Conservation (phyloP, 352 stramenopile genomes). For the Phytophthora niederhauseri region DNA sequence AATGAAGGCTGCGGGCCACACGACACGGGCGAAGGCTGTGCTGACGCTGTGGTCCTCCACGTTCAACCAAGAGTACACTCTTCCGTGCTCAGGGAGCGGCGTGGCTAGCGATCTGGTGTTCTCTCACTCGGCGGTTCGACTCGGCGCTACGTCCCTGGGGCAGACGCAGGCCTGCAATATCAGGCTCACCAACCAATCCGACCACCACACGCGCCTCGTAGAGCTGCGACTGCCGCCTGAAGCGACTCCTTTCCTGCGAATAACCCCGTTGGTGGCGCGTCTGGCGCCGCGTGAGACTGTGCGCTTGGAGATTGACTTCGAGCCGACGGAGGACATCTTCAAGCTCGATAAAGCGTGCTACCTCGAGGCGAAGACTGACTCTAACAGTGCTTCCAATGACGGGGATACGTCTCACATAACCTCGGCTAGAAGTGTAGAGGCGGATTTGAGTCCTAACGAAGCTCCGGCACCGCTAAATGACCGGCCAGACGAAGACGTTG, state of each 20-base stretch:
- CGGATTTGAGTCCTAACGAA: slow-evolving; percentile 17
- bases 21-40: slow-evolving; percentile 12
- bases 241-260: slow-evolving; percentile 38
- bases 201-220: slow-evolving; percentile 25
- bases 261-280: slow-evolving; percentile 72
- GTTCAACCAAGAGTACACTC: slow-evolving; percentile 30
- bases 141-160: slow-evolving; percentile 45
- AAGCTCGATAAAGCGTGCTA: slow-evolving; percentile 29
- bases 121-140: slow-evolving; percentile 39
- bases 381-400: neutral
- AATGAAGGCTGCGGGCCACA: slow-evolving; percentile 8
- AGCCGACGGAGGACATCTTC: slow-evolving; percentile 53
- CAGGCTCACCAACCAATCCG: slow-evolving; percentile 40
- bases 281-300: slow-evolving; percentile 48
- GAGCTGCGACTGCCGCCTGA: slow-evolving; percentile 41
- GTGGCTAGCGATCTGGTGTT: slow-evolving; percentile 37
- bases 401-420: neutral
- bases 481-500: neutral
- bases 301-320: slow-evolving; percentile 88
- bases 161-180: slow-evolving; percentile 46
- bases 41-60: slow-evolving; percentile 46
- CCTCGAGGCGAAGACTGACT: slow-evolving; percentile 4
- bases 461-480: neutral
- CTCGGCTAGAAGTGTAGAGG: slow-evolving; percentile 17
- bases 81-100: slow-evolving; percentile 36